These are phyloP conservation scores for Carex pumila DNA, from an alignment of 176 grass and related monocot genomes.

Conservation along the genomic window DNA sequence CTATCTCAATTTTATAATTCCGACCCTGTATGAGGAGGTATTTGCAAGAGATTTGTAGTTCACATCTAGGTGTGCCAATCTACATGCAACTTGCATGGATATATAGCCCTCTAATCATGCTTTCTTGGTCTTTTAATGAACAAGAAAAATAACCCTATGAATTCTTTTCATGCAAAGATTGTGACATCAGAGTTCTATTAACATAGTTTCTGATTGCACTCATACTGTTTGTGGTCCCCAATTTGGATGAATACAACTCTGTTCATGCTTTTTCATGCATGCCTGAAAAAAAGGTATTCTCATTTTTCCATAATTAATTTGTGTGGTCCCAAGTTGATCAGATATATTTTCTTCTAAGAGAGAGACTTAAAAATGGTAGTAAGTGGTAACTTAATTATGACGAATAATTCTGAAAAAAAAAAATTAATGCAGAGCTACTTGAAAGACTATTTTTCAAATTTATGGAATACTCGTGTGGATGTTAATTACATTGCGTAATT, in stretches of 20 bases:
- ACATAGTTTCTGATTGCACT: neutral
- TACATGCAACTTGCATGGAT: slow-evolving; percentile 4
- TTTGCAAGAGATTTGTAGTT: neutral
- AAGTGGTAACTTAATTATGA: neutral
- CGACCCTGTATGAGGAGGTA: no score
- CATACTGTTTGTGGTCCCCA: neutral
- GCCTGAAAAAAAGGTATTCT: neutral
- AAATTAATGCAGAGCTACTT: neutral
- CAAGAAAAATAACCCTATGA: neutral
- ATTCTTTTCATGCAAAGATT: slow-evolving; percentile 12
- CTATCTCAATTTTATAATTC: no score
- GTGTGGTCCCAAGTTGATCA: neutral
- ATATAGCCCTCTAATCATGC: neutral
- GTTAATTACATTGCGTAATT: no score
- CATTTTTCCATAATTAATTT: neutral
- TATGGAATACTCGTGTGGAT: neutral
- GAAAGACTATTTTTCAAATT: neutral
- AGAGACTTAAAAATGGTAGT: neutral
- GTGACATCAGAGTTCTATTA: slow-evolving; percentile 9
- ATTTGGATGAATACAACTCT: neutral
- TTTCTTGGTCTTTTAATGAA: slow-evolving; percentile 5
- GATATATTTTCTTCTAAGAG: neutral
- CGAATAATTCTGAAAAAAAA: neutral
- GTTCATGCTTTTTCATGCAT: neutral
- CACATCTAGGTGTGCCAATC: neutral